phyloP scores from a whole-genome alignment of 2,329 filamentous ascomycete genomes.

The Aspergillus ibericus region DNA sequence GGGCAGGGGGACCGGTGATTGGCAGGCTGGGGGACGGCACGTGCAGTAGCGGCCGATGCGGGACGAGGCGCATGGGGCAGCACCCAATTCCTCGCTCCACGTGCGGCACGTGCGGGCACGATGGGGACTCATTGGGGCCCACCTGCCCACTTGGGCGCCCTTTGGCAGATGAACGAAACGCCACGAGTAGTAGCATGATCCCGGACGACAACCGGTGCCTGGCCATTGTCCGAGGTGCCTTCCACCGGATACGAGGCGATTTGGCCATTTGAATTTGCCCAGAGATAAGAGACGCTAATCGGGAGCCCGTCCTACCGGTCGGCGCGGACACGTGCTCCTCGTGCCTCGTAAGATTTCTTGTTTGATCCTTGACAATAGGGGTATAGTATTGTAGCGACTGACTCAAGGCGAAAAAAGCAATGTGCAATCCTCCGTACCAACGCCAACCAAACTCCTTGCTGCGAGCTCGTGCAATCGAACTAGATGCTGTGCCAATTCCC shows the following conservation, averaged over 20 bases:
- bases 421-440: neutral
- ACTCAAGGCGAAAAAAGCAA: neutral
- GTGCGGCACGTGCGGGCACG: conserved; percentile 8
- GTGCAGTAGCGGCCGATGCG: conserved; percentile 6
- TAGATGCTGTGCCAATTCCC: neutral
- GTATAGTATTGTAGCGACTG: neutral
- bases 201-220: neutral
- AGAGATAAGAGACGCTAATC: neutral
- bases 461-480: neutral
- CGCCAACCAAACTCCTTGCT: neutral
- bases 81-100: conserved; percentile 18
- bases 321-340: neutral
- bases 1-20: neutral
- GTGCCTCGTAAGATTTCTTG: neutral
- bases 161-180: neutral
- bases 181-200: neutral
- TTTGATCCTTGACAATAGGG: neutral
- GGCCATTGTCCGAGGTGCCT: neutral
- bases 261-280: neutral
- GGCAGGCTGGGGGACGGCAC: neutral
- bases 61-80: neutral
- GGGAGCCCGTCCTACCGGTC: neutral
- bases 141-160: neutral
- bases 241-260: neutral
- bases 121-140: neutral